Evolutionary conservation across 106 monocot genomes (phyloP).

Genomic region (Apostasia ramifera): DNA sequence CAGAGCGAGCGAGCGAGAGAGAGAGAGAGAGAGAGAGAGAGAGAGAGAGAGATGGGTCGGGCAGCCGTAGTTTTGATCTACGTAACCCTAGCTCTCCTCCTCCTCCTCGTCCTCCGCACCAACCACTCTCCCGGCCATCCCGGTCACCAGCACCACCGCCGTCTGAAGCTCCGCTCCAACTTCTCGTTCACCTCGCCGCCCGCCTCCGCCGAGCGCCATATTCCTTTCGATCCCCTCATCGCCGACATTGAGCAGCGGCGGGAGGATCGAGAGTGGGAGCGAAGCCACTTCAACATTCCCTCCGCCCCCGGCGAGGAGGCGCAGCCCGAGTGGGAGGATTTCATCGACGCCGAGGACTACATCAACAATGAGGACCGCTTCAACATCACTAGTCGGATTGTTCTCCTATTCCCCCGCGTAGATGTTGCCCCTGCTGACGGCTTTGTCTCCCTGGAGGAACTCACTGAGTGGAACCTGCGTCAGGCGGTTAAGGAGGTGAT

Average conservation of each 20-base stretch:
- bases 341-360: conserved; percentile 81
- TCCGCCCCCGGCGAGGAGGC: conserved; percentile 54
- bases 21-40: conserved; percentile 1
- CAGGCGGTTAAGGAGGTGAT: conserved; percentile 53
- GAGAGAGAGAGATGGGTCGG: conserved; percentile 14
- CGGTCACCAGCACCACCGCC: conserved; percentile 30
- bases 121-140: conserved; percentile 15
- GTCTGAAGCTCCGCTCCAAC: conserved; percentile 44
- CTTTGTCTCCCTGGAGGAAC: conserved; percentile 50
- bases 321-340: conserved; percentile 90
- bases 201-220: conserved; percentile 1
- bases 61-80: conserved; percentile 21
- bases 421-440: conserved; percentile 60
- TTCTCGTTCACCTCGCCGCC: conserved; percentile 9
- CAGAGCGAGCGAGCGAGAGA: neutral
- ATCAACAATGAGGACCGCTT: conserved; percentile 79
- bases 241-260: conserved; percentile 50
- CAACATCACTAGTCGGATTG: conserved; percentile 64
- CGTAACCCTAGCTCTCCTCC: conserved; percentile 26
- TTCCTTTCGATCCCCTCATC: conserved; percentile 80
- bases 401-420: conserved; percentile 67
- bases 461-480: conserved; percentile 67
- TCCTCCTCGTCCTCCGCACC: conserved; percentile 32
- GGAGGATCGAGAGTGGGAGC: conserved; percentile 75
- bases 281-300: conserved; percentile 33